Evolutionary conservation across 1,284 basidiomycete genomes (phyloP).

Genomic region (Pisolithus thermaeus): DNA sequence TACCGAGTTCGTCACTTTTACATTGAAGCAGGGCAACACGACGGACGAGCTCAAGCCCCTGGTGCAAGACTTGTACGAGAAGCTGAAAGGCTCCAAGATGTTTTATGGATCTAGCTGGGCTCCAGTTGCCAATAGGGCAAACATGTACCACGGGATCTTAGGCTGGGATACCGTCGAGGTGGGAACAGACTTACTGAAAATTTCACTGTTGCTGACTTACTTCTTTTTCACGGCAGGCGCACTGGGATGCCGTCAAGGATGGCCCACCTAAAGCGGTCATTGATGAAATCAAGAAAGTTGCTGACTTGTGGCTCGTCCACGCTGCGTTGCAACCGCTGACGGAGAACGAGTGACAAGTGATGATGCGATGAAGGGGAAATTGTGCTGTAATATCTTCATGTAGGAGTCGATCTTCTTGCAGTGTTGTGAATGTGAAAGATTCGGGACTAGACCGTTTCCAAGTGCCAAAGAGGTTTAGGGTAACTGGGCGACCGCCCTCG

Average conservation of each 20-base stretch:
- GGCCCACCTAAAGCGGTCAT: constrained; percentile 24
- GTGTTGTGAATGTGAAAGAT: background rate
- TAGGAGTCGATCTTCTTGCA: background rate
- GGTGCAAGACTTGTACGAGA: constrained; percentile 18
- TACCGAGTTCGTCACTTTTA: constrained; percentile 30
- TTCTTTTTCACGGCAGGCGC: constrained; percentile 19
- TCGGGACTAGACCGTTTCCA: background rate
- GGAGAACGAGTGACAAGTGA: constrained; percentile 1
- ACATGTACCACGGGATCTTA: constrained; percentile 24
- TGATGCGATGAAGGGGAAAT: background rate
- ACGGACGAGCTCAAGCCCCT: constrained; percentile 17
- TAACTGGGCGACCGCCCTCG: too few species aligned
- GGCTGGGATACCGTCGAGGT: constrained; percentile 29
- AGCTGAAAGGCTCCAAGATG: constrained; percentile 14
- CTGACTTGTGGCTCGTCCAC: constrained; percentile 27
- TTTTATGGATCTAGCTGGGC: constrained; percentile 31
- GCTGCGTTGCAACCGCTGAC: constrained; percentile 16
- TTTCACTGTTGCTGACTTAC: background rate
- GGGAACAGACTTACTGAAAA: constrained; percentile 2
- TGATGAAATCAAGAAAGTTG: constrained; percentile 22
- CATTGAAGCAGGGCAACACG: constrained; percentile 19
- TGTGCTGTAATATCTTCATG: background rate
- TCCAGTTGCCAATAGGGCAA: constrained; percentile 13
- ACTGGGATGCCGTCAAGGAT: constrained; percentile 23
- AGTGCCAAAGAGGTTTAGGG: too few species aligned